Evolutionary conservation across 805 yeast species (phyloP), one percentile per base, ranked within the genome.

Genomic region (Komagataella pastoris): DNA sequence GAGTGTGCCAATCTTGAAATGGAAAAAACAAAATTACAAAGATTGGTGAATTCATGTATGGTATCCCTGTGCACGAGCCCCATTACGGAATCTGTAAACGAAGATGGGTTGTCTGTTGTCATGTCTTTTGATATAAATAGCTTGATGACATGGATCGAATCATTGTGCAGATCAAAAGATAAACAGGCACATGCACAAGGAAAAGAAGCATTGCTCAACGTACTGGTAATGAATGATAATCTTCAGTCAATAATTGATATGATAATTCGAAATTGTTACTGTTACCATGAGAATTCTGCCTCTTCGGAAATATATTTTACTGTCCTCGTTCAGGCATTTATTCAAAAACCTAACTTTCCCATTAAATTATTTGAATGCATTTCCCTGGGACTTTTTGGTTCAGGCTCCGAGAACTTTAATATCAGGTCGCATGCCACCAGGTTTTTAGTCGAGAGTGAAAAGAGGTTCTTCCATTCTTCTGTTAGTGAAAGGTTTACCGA

Each of bases 21-120:
- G 45, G 96, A 88, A 60, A 79, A 78, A 56, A 76, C 81, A 48
- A 79, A 81, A 36, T 64, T 88, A 4, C 88, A 88, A 56, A 68
- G 75, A 18, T 74, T 95, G 1, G 79, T 95, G 0, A 71, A 88
- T 49, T 84, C 88, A 54, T 81, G 95, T 46, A 87, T 93, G 95
- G 87, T 95, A 0, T 74, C 83, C 0, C 68, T 93, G 24, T 81
- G 95, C 57, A 73, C 82, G 2, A 93, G 95, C n/a, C 78, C 83
- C 2, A 77, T 89, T 7, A 74, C 77, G 5, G 47, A 44, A 7
- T 62, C 67, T 8, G 66, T 74, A 36, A 66, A 71, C 30, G 69
- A 76, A 40, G 70, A 75, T 3, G 78, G 77, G 49, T 69, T 75
- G 2, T 65, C 68, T 3, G 74, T 80, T 0, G 68, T 78, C 40